Percentiles rank a stretch among this genome's conserved stretches.
phyloP scores from a whole-genome alignment of 352 stramenopile species.

The Phytophthora citrophthora region DNA sequence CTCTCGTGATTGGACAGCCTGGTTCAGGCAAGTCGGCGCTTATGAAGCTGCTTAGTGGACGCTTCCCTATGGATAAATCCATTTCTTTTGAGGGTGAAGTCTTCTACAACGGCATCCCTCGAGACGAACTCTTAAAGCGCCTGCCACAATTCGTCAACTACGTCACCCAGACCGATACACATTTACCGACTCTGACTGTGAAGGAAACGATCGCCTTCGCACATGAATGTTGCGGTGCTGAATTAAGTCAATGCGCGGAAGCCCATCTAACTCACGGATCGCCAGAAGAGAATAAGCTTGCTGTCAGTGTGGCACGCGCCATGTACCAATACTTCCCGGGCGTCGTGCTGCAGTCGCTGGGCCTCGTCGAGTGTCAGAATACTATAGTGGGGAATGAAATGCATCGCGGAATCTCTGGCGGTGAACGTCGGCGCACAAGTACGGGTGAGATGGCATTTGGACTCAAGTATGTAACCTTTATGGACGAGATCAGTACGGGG shows the following conservation, averaged over 20 bases:
- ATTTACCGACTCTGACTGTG: conserved; percentile 16
- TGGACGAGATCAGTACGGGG: conserved; percentile 23
- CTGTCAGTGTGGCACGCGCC: conserved; percentile 36
- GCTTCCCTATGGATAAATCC: conserved; percentile 16
- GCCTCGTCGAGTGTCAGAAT: conserved; percentile 11
- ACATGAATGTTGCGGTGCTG: conserved; percentile 33
- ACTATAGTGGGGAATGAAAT: conserved; percentile 13
- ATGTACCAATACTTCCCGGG: conserved; percentile 60
- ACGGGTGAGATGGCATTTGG: conserved; percentile 86
- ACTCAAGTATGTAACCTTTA: conserved; percentile 56
- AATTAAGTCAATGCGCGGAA: conserved; percentile 21
- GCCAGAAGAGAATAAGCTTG: conserved; percentile 47
- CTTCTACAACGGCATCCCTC: conserved; percentile 3
- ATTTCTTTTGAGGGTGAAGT: conserved; percentile 15
- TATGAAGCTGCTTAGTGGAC: conserved; percentile 22
- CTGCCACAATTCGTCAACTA: conserved; percentile 25
- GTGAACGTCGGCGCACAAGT: conserved; percentile 84
- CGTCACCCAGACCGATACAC: conserved; percentile 15
- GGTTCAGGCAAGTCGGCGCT: conserved; percentile 17
- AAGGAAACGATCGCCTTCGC: conserved; percentile 14
- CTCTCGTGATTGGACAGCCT: conserved; percentile 14
- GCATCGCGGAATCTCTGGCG: conserved; percentile 62
- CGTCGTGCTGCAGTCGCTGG: conserved; percentile 40
- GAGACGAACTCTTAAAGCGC: conserved; percentile 9
- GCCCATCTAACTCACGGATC: conserved; percentile 45